phyloP scores from a whole-genome alignment of 1,284 basidiomycete genomes.

The Heterobasidion irregulare region DNA sequence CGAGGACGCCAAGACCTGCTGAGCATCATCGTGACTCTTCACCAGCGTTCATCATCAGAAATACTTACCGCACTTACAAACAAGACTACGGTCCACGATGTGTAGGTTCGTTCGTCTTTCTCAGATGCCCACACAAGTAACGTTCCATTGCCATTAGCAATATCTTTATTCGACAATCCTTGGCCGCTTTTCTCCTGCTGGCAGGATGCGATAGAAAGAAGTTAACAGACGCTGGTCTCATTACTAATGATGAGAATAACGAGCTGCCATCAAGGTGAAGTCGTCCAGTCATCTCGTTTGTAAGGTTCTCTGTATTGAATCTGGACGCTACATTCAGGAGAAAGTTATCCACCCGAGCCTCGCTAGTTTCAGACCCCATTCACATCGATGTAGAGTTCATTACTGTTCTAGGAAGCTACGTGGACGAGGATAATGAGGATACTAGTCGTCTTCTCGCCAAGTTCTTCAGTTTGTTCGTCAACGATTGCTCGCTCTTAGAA shows the following conservation, averaged over 20 bases:
- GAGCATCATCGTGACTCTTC: conserved; percentile 36
- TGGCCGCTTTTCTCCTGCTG: conserved; percentile 50
- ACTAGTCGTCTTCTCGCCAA: conserved; percentile 47
- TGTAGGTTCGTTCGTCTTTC: conserved; percentile 23
- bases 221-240: conserved; percentile 32
- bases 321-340: conserved; percentile 28
- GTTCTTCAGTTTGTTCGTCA: conserved; percentile 53
- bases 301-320: no score
- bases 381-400: conserved; percentile 49
- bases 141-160: conserved; percentile 20
- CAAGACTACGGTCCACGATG: conserved; percentile 18
- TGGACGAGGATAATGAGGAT: conserved; percentile 39
- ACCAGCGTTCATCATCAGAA: conserved; percentile 30
- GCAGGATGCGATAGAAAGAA: conserved; percentile 53
- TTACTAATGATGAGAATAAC: conserved; percentile 37
- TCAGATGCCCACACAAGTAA: not conserved
- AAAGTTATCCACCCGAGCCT: conserved; percentile 33
- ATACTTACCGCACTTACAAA: conserved; percentile 27
- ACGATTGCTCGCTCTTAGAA: conserved; percentile 49
- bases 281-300: not conserved
- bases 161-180: conserved; percentile 45
- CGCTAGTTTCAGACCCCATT: conserved; percentile 42
- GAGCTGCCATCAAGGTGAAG: conserved; percentile 45
- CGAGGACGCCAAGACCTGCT: conserved; percentile 51
- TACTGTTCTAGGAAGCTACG: conserved; percentile 40